Evolutionary conservation across 2,329 filamentous ascomycete species (phyloP).

Genomic region (Epichloe scottii): DNA sequence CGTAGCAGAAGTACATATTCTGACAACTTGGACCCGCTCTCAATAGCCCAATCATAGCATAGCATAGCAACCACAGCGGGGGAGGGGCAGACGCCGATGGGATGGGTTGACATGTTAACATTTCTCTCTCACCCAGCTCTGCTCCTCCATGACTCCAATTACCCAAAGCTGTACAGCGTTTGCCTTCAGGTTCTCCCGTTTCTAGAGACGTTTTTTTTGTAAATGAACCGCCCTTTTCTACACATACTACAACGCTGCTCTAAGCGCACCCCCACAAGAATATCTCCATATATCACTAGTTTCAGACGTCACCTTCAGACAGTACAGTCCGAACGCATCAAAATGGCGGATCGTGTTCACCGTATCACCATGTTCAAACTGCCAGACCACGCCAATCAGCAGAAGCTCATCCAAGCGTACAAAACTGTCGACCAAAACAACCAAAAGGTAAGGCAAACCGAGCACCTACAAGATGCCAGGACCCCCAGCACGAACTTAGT

Average conservation of each 20-base stretch:
- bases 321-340: slow-evolving; percentile 2
- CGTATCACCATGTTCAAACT: slow-evolving; percentile 43
- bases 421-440: slow-evolving; percentile 26
- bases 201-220: not conserved
- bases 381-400: slow-evolving; percentile 29
- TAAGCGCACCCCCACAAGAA: not conserved
- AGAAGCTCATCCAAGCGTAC: slow-evolving; percentile 33
- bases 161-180: no score
- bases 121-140: no score
- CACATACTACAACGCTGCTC: not conserved
- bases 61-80: not conserved
- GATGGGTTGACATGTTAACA: not conserved
- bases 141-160: no score
- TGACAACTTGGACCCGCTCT: not conserved
- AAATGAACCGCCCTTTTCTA: not conserved
- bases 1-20: no score
- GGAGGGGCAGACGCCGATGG: not conserved
- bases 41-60: not conserved
- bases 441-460: slow-evolving; percentile 24
- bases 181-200: no score
- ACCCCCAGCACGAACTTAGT: not conserved
- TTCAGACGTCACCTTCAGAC: not conserved
- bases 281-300: no score
- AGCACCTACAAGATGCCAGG: not conserved
- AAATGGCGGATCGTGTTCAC: slow-evolving; percentile 30